Evolutionary conservation across 2,329 filamentous ascomycete genomes (phyloP).

Genomic region (Botrytis medusae): DNA sequence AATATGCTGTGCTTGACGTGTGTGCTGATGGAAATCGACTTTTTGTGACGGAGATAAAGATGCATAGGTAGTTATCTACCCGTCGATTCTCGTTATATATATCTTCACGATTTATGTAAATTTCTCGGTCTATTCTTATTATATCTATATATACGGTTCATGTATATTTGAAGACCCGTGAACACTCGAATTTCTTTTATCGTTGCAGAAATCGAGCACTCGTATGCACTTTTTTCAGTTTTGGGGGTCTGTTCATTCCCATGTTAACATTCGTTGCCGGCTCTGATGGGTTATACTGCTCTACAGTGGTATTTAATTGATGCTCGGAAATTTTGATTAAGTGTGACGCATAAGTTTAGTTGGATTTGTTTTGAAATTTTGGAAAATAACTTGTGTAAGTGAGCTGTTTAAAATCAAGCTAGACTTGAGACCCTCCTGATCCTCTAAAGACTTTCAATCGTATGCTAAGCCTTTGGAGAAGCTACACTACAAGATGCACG

Average conservation of each 20-base stretch:
- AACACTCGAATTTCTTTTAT: not conserved
- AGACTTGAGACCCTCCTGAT: not conserved
- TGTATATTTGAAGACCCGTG: no score
- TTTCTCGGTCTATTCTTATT: not conserved
- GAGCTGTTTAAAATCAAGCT: not conserved
- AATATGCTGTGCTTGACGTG: not conserved
- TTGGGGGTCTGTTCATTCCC: not conserved
- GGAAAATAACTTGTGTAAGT: not conserved
- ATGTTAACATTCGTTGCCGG: no score
- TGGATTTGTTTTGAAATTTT: not conserved
- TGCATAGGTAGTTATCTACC: not conserved
- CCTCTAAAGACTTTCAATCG: not conserved
- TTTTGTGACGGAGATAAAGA: no score
- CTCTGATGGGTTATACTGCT: rapidly evolving
- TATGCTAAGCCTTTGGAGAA: not conserved
- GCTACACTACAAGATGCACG: no score
- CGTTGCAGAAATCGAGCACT: not conserved
- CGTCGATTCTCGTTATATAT: no score
- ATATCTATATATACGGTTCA: not conserved
- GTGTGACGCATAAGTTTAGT: not conserved
- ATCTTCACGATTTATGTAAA: no score
- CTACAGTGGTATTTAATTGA: no score
- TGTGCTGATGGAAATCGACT: not conserved
- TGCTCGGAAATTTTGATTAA: not conserved
- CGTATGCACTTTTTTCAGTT: not conserved